Evolutionary conservation across 371 early-diverging fungal genomes (phyloP).

Genomic region (Rozella allomycis): DNA sequence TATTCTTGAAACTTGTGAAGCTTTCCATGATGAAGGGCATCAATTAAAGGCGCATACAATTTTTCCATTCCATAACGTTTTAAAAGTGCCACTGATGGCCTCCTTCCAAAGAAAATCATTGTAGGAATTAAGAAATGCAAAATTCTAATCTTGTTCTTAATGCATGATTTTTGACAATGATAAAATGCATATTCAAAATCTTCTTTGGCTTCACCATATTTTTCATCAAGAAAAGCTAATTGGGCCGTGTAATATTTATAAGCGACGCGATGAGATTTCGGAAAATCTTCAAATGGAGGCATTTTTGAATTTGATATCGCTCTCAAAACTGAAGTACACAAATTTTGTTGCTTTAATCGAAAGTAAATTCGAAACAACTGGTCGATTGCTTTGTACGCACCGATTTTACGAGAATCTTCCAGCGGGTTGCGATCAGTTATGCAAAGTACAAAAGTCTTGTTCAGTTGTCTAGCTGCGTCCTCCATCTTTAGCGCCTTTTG

Average conservation of each 20-base stretch:
- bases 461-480: too few species aligned
- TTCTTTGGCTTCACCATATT: constrained; percentile 1
- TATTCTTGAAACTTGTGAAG: too few species aligned
- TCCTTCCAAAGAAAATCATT: constrained; percentile 42
- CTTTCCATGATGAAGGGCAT: too few species aligned
- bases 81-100: constrained; percentile 48
- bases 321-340: background rate
- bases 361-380: background rate
- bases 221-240: background rate
- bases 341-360: background rate
- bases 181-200: constrained; percentile 42
- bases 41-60: too few species aligned
- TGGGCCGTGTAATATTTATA: background rate
- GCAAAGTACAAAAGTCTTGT: too few species aligned
- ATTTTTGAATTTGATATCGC: background rate
- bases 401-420: background rate
- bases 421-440: background rate
- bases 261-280: background rate
- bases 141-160: constrained; percentile 16
- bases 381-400: background rate
- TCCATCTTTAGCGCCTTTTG: too few species aligned
- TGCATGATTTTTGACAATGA: constrained; percentile 38
- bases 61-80: constrained; percentile 43
- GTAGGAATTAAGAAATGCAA: too few species aligned
- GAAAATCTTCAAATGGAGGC: background rate